Evolutionary conservation across 2,329 filamentous ascomycete genomes (phyloP).

Genomic region (Aspergillus eucalypticola): DNA sequence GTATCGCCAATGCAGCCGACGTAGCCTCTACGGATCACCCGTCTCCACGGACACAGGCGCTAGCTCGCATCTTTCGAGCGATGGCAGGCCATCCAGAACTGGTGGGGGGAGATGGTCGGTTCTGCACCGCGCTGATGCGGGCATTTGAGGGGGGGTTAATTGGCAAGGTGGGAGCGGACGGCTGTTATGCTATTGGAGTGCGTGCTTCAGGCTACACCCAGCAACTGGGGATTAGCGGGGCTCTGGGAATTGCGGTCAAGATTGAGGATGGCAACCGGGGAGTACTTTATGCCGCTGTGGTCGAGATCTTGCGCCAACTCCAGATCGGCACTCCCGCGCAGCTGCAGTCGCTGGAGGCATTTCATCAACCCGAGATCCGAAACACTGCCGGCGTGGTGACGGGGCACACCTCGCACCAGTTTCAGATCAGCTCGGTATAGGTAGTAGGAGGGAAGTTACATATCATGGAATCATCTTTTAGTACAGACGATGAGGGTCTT

Average conservation of each 20-base stretch:
- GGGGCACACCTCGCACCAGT: slow-evolving; percentile 25
- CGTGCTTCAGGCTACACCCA: slow-evolving; percentile 40
- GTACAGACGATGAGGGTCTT: too few species aligned
- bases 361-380: slow-evolving; percentile 35
- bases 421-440: not conserved
- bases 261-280: slow-evolving; percentile 51
- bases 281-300: slow-evolving; percentile 47
- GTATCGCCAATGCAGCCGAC: slow-evolving; percentile 39
- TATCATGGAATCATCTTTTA: too few species aligned
- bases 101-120: slow-evolving; percentile 49
- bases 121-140: slow-evolving; percentile 51
- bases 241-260: slow-evolving; percentile 49
- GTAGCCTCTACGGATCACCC: not conserved
- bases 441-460: not conserved
- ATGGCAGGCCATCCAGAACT: slow-evolving; percentile 48
- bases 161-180: slow-evolving; percentile 54
- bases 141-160: slow-evolving; percentile 41
- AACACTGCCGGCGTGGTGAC: slow-evolving; percentile 46
- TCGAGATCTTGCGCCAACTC: slow-evolving; percentile 49
- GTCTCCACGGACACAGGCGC: slow-evolving; percentile 23
- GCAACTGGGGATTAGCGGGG: slow-evolving; percentile 39
- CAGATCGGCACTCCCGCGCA: slow-evolving; percentile 37
- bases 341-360: slow-evolving; percentile 32
- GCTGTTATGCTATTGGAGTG: slow-evolving; percentile 50
- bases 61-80: slow-evolving; percentile 44